Evolutionary conservation across 1,284 basidiomycete genomes (phyloP).

Genomic region (Ganoderma boninense): DNA sequence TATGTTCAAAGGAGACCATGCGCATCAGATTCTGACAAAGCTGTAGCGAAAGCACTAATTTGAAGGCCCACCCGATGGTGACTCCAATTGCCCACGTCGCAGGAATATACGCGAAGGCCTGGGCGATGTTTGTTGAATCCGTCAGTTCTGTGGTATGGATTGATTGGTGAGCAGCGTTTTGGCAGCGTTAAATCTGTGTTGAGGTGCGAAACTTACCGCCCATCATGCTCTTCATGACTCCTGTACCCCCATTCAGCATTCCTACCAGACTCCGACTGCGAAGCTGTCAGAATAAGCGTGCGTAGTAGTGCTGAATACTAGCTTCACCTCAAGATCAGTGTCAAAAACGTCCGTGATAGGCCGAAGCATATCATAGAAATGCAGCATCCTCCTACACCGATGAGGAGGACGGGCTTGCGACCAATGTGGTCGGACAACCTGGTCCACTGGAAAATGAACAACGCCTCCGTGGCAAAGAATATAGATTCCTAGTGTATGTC

Average conservation of each 20-base stretch:
- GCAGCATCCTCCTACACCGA: constrained; percentile 54
- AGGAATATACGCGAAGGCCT: constrained; percentile 56
- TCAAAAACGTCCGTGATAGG: constrained; percentile 53
- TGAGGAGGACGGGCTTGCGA: constrained; percentile 64
- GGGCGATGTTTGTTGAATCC: constrained; percentile 59
- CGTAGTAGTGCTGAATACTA: constrained; percentile 27
- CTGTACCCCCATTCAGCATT: constrained; percentile 60
- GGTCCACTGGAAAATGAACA: constrained; percentile 68
- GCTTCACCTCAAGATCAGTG: constrained; percentile 43
- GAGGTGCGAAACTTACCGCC: constrained; percentile 33
- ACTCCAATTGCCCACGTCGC: constrained; percentile 55
- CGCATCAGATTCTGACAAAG: not conserved
- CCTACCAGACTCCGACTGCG: constrained; percentile 59
- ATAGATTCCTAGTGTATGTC: constrained; percentile 53
- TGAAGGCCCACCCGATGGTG: constrained; percentile 49
- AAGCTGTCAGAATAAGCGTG: not conserved
- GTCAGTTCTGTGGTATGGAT: constrained; percentile 48
- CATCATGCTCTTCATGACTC: constrained; percentile 59
- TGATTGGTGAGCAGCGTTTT: not conserved
- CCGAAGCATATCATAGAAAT: constrained; percentile 65
- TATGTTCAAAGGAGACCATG: constrained; percentile 27
- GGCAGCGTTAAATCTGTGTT: not conserved
- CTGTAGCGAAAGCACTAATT: constrained; percentile 11
- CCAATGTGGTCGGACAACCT: constrained; percentile 64
- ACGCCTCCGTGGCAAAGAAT: constrained; percentile 63